Base-by-base conservation (phyloP, 1,284 basidiomycete genomes). In the Moesziomyces antarcticus region DNA sequence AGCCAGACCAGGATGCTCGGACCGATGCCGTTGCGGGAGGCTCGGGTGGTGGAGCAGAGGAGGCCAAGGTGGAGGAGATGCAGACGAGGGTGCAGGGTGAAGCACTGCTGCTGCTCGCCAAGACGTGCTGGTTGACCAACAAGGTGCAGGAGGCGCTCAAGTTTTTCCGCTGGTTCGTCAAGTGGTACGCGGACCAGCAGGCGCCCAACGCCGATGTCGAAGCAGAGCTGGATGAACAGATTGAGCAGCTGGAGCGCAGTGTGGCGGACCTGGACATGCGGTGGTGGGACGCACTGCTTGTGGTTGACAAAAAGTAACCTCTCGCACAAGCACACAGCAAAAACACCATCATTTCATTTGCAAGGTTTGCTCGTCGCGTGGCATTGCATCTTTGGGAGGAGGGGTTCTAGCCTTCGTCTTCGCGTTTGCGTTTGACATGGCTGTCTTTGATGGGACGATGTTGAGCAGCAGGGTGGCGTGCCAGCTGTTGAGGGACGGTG, bases 391-490 rank as follows among this genome's bases (percentile, higher is more conserved):
- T 27, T 27, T 27, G 25, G 5, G 6, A 27, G 25, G 14, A 22
- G 13, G 11, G 44, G 11, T 37, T 8, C 25, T 46, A 72, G 0
- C 66, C 71, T 45, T 74, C 66, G 25, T 74, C 71, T 9, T 69
- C 71, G 8, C 71, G 35, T 25, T 74, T 74, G 18, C 72, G 41
- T 47, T 74, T 74, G 1, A 48, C 58, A 5, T n/a, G 41, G 10
- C 3, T 51, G 43, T 72, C 63, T 37, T 52, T 59, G 25, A 67
- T 33, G n/a, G 64, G 70, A 20, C 59, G 60, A 22, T 68, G 57
- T 55, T 76, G 75, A 6, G 81, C 78, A 1, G 80, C 76, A 0
- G 82, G 80, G 59, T 82, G 81, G 22, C 74, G 40, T 2, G 79
- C 80, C 22, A 84, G 56, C 56, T 76, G 71, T 6, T 51, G 25